Evolutionary conservation across 495 filamentous ascomycete genomes (phyloP), one percentile per base, ranked within the genome.

Genomic region (Aspergillus asperescens): DNA sequence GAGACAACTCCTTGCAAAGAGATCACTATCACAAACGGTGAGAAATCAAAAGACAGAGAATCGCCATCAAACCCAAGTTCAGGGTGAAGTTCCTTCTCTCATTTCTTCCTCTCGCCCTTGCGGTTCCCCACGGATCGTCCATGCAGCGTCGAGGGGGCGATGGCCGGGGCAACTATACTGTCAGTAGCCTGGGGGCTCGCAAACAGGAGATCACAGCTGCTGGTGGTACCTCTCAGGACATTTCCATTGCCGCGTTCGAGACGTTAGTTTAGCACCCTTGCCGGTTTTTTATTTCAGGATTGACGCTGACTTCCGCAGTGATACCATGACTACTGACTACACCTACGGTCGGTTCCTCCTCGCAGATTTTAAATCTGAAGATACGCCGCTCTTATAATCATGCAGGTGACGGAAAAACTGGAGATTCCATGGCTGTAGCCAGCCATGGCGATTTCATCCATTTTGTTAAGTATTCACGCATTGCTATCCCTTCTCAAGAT

Each of bases 171-270:
- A 60, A 24, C 38, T 59, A 71, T 20, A 67, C 50, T 9, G 50
- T 69, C 43, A 8, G 57, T 42, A 68, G 70, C 0, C 59, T 74
- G 12, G 68, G 70, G 9, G 23, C 50, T 16, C 66, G 66, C 19
- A 74, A 74, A 62, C 54, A 67, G 41, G 65, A 52, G 1, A 46
- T 74, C 8, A 7, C 52, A 6, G 46, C 22, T 19, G 65, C 68
- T 7, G 71, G 70, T 27, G 71, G 70, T 3, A 68, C 57, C 53
- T 67, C 68, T 25, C 59, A 61, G 20, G 70, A 74, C 29, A 27
- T 74, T 7, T 68, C 71, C 0, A 73, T 73, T 58, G 70, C 71
- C 23, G 73, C 73, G 70, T 52, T 74, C 34, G 70, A 74, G 56
- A 74, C 65, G 58, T 60, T 1, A 58, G 57, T 43, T 22, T 15